Base-by-base conservation (phyloP, 169 alveolate genomes). In the Plasmodium malariae region DNA sequence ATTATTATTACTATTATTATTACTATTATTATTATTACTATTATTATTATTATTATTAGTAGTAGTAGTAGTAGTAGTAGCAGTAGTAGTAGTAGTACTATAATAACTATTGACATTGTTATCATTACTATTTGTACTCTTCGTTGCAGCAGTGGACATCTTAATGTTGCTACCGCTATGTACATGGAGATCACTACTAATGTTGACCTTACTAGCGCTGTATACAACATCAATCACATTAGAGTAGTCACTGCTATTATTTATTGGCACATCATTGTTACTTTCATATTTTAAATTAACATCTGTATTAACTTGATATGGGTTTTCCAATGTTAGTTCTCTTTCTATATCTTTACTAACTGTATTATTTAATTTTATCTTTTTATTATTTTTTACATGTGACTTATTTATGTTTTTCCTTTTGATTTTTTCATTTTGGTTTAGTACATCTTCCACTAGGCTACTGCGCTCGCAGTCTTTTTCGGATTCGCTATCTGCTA, bases 301-400 rank as follows among this genome's bases (percentile, higher is more conserved):
- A 57, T 57, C 40, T 17, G 17, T 24, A 55, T 55, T 57, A 21
- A 57, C 12, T 28, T 57, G 5, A 4, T 5, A 21, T 21, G 9
- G 55, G 9, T 57, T 57, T 21, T 57, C 68, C 17, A 19, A 5
- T 19, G 14, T 7, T 9, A 12, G 11, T 37, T 34, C 32, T 72
- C n/a, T 30, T 6, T 34, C 19, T 49, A 12, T 24, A 24, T 72
- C 69, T 72, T 72, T 69, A 26, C 12, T 21, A n/a, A 24, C 67
- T 7, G 0, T 49, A 67, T 69, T 40, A 43, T 24, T 21, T 40
- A 72, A 32, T 37, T 72, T 72, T 26, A 59, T 49, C 68, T 72
- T 72, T 24, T 72, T 72, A 11, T 54, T 72, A 72, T 59, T n/a
- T 24, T 51, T 69, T 37, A 49, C 86, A 72, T 59, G 45, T 72